phyloP scores from a whole-genome alignment of 345 rosid genomes.

The Mercurialis annua region DNA sequence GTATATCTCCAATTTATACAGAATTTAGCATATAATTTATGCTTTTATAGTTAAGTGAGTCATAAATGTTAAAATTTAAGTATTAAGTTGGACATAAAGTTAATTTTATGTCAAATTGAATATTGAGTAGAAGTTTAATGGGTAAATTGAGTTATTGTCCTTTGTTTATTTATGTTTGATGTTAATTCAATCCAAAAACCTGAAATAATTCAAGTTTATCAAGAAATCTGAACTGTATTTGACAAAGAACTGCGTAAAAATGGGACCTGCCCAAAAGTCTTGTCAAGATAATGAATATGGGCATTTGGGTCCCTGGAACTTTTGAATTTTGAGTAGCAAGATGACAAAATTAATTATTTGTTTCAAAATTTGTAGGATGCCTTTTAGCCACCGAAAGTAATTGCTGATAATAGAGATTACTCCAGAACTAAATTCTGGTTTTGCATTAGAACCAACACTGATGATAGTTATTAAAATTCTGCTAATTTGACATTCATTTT shows the following conservation, averaged over 20 bases:
- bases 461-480: too few relatives aligned
- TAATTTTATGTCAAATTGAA: too few relatives aligned
- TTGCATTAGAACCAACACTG: too few relatives aligned
- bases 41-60: too few relatives aligned
- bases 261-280: constrained; percentile 1
- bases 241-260: background rate
- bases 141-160: background rate
- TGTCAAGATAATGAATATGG: background rate
- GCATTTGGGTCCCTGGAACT: background rate
- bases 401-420: background rate
- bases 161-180: background rate
- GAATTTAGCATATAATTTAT: too few relatives aligned
- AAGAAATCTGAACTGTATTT: background rate
- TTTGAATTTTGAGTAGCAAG: constrained; percentile 6
- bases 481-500: too few relatives aligned
- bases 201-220: too few relatives aligned
- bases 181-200: background rate
- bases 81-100: too few relatives aligned
- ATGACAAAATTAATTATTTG: background rate
- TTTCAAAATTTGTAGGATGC: background rate
- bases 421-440: too few relatives aligned
- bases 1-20: too few relatives aligned
- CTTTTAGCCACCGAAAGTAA: background rate
- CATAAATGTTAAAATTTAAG: too few relatives aligned
- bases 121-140: too few relatives aligned